A percentile compares a stretch with the other conserved stretches of the same genome.
phyloP scores from a whole-genome alignment of 768 basidiomycete species.

The Leccinum aurantiacum region DNA sequence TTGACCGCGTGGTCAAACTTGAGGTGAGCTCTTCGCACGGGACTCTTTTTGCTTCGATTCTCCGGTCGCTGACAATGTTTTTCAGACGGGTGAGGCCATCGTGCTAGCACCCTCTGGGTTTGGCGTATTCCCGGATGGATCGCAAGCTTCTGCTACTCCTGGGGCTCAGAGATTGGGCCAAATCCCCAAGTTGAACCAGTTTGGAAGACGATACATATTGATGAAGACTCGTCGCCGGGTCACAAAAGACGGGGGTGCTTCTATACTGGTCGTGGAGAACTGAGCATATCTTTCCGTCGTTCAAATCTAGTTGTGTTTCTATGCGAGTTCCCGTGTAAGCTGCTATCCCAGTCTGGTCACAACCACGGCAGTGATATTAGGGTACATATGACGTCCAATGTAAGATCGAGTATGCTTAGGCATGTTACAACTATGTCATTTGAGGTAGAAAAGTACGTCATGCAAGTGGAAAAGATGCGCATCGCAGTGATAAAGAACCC shows the following conservation, averaged over 20 bases:
- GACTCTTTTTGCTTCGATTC: neutral
- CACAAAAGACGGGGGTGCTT: constrained; percentile 65
- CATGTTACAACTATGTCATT: constrained; percentile 13
- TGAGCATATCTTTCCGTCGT: neutral
- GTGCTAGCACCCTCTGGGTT: constrained; percentile 66
- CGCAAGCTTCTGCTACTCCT: neutral
- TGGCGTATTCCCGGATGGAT: constrained; percentile 37
- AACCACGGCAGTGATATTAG: constrained; percentile 16
- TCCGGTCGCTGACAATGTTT: neutral
- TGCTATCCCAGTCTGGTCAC: constrained; percentile 10
- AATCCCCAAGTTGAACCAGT: constrained; percentile 39
- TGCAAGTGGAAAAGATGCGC: constrained; percentile 15
- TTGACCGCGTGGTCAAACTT: constrained; percentile 63
- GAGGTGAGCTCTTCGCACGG: constrained; percentile 42
- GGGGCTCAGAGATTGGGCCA: constrained; percentile 13
- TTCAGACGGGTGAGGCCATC: constrained; percentile 70
- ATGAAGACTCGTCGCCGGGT: constrained; percentile 62
- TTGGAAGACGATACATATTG: constrained; percentile 58
- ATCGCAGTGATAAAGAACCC: constrained; percentile 6
- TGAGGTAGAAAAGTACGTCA: constrained; percentile 9
- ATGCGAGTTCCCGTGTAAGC: neutral
- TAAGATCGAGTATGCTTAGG: constrained; percentile 15
- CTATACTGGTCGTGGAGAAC: constrained; percentile 42
- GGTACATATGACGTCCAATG: constrained; percentile 17
- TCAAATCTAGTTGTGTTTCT: neutral